Conservation (phyloP, 176 grass and related monocot genomes). For the Poa annua region DNA sequence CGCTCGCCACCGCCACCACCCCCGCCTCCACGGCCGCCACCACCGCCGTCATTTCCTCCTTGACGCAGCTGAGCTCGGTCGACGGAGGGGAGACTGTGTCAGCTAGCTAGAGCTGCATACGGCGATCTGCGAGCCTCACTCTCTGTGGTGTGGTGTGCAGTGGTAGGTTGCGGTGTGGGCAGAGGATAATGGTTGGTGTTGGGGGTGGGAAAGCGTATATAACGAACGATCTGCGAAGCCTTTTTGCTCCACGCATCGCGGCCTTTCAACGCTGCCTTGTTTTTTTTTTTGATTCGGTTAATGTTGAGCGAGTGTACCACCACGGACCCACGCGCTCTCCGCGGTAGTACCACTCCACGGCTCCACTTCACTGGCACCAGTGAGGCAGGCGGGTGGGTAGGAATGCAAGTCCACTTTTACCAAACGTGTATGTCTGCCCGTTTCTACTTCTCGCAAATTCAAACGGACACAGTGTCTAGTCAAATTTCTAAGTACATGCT, state of each 20-base stretch:
- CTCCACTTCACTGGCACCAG: background rate
- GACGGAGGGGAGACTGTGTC: background rate
- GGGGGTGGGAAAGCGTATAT: constrained; percentile 28
- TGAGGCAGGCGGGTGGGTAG: background rate
- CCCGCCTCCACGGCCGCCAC: constrained; percentile 63
- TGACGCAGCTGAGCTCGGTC: background rate
- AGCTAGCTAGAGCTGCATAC: background rate
- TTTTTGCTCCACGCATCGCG: constrained; percentile 1
- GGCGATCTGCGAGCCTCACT: background rate
- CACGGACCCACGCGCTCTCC: background rate
- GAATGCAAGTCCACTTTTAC: background rate
- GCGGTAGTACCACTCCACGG: background rate
- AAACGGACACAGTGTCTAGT: too few relatives aligned
- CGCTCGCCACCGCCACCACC: constrained; percentile 49
- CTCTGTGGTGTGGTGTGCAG: background rate
- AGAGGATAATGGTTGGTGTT: background rate
- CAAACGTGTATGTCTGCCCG: too few relatives aligned
- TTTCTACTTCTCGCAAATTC: too few relatives aligned
- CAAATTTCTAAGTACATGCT: too few relatives aligned
- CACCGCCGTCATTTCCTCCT: constrained; percentile 32
- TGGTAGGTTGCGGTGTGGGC: constrained; percentile 28
- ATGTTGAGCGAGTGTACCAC: background rate
- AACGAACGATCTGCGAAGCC: background rate
- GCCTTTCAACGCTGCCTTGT: constrained; percentile 3
- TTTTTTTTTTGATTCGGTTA: constrained; percentile 8